Percentiles rank a stretch among this genome's conserved stretches.
These are phyloP conservation scores for Eruca vesicaria DNA, from an alignment of 441 rosid species.

Conservation along the genomic window DNA sequence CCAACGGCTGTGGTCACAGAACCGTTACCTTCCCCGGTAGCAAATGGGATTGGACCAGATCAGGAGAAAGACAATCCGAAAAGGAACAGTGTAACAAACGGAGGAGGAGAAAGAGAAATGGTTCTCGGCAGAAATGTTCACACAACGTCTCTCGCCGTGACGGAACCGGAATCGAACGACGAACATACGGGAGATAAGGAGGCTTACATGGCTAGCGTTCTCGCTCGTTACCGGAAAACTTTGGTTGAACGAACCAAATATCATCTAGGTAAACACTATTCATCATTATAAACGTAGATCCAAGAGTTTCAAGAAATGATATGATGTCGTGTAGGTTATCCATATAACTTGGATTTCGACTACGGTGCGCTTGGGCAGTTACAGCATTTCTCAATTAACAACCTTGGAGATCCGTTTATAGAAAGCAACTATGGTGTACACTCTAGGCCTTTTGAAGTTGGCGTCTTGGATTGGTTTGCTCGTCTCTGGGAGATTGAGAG, in stretches of 20 bases:
- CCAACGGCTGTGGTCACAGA: not conserved
- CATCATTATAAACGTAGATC: not conserved
- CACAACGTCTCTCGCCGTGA: not conserved
- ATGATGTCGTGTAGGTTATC: not conserved
- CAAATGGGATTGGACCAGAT: not conserved
- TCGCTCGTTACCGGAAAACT: not conserved
- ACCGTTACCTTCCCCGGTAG: not conserved
- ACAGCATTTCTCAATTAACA: not conserved
- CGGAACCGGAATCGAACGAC: not conserved
- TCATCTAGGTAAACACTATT: not conserved
- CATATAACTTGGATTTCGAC: not conserved
- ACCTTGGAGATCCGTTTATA: not conserved
- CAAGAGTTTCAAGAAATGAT: not conserved
- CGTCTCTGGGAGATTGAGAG: not conserved
- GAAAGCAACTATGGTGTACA: not conserved
- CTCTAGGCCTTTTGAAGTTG: not conserved
- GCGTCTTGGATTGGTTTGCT: not conserved
- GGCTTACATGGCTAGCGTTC: not conserved
- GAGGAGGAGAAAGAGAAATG: not conserved
- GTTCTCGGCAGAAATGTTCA: not conserved
- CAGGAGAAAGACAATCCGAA: too few species aligned
- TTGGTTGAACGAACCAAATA: not conserved
- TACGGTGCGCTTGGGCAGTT: not conserved
- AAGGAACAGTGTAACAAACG: too few species aligned
- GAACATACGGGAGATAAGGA: not conserved